These are phyloP conservation scores for Penicillium paradoxum DNA, from an alignment of 495 filamentous ascomycete species.

Conservation along the genomic window DNA sequence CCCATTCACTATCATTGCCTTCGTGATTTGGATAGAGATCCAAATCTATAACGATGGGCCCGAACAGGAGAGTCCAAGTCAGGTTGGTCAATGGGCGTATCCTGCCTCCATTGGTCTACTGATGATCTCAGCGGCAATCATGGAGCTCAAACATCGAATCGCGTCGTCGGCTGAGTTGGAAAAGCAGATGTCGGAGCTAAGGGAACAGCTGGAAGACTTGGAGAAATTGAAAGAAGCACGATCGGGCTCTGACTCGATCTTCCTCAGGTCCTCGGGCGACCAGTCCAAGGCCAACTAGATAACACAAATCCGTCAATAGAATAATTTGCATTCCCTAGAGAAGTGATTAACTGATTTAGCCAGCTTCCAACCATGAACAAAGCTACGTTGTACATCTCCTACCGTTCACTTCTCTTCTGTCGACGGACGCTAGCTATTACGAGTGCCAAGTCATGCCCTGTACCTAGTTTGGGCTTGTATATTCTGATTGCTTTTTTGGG, in stretches of 20 bases:
- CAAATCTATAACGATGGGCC: slow-evolving; percentile 32
- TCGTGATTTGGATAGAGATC: slow-evolving; percentile 32
- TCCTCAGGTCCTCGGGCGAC: not conserved
- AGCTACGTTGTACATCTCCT: no score
- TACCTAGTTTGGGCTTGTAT: no score
- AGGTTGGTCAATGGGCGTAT: slow-evolving; percentile 35
- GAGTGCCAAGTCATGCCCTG: no score
- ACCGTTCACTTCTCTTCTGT: no score
- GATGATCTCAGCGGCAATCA: slow-evolving; percentile 24
- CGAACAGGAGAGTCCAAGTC: slow-evolving; percentile 23
- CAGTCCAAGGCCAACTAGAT: not conserved
- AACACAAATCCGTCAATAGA: not conserved
- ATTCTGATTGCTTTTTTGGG: no score
- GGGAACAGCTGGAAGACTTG: slow-evolving; percentile 14
- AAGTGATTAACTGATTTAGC: not conserved
- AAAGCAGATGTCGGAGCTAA: slow-evolving; percentile 16
- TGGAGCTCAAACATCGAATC: slow-evolving; percentile 26
- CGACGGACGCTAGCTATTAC: no score
- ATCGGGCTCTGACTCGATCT: not conserved
- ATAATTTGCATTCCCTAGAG: not conserved
- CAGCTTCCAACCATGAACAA: no score
- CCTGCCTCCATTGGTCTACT: slow-evolving; percentile 25
- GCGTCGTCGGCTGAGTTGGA: slow-evolving; percentile 26
- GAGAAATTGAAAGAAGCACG: slow-evolving; percentile 12
- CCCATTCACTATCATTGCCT: slow-evolving; percentile 30